A percentile compares a stretch with the other conserved stretches of the same genome.
Evolutionary conservation across 1,284 basidiomycete genomes (phyloP).

Genomic region (Ustilago tritici): DNA sequence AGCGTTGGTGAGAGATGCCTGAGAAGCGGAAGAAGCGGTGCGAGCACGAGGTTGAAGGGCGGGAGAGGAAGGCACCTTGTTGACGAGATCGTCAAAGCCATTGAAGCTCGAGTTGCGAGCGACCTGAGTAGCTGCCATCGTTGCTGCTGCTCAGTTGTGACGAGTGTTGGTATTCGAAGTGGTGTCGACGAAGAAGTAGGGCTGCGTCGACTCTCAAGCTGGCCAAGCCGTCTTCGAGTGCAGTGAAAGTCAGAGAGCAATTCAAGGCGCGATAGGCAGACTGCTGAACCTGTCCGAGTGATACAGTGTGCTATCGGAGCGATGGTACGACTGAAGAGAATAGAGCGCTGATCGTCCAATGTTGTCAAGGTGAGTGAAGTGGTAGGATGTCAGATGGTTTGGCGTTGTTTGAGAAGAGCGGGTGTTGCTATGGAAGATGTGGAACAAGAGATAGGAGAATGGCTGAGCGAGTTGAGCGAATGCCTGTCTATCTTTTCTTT

Average conservation of each 20-base stretch:
- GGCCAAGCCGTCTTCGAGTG: conserved; percentile 40
- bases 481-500: background rate
- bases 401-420: conserved; percentile 2
- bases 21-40: conserved; percentile 16
- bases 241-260: background rate
- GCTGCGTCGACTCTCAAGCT: conserved; percentile 35
- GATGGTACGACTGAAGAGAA: background rate
- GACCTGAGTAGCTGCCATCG: conserved; percentile 54
- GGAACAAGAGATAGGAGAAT: background rate
- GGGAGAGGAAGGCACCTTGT: conserved; percentile 53
- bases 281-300: background rate
- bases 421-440: conserved; percentile 5
- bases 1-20: conserved; percentile 5
- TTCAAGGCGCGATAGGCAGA: background rate
- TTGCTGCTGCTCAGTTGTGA: background rate
- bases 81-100: conserved; percentile 53
- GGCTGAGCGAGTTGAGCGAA: background rate
- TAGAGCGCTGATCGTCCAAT: background rate
- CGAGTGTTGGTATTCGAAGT: background rate
- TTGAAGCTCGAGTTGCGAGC: conserved; percentile 50
- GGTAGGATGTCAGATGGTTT: background rate
- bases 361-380: background rate
- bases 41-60: conserved; percentile 36
- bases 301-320: background rate
- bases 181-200: background rate